Base-by-base conservation (phyloP, 257 asterid species). In the Ajuga chamaepitys region DNA sequence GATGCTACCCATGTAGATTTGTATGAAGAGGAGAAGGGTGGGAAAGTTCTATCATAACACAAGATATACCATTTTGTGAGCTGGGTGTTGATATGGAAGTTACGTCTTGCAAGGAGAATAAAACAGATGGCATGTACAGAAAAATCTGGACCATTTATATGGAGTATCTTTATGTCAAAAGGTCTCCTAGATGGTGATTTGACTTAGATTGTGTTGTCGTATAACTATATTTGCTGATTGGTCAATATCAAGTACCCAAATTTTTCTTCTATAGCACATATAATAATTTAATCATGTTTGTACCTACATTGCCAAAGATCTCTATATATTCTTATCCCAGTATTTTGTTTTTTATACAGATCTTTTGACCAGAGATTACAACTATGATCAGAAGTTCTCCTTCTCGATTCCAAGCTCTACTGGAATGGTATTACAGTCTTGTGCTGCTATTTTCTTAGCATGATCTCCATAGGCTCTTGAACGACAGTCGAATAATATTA, bases 291-390 rank as follows among this genome's bases (percentile, higher is more conserved):
- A n/a, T 46, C 38, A 35, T 34, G 62, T 30, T 70, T 34, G 41
- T 45, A 24, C 18, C 35, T 54, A 12, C 13, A 59, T 70, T 54
- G 50, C 46, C 5, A 17, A 40, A 61, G 40, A 10, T 24, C 22
- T 18, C 18, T 24, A 16, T 41, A n/a, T 52, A 8, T 18, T 46
- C 60, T 70, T 22, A 64, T 59, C 37, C 50, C 14, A 50, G 25
- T 44, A 40, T 37, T 41, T 56, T 22, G 22, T 51, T 58, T 46
- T 75, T 30, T 61, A 20, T 75, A 24, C 95, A 90, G 97, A 85
- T 78, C 91, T 88, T 73, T 80, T 90, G 84, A 84, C 80, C 73
- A 90, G 73, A 79, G 96, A 90, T 70, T 90, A 88, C 83, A 85
- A 78, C 71, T 85, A 88, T 82, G 95, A 85, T 67, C 97, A 85